Base-by-base conservation (phyloP, 371 early-diverging fungal genomes). In the Lichtheimia ornata region DNA sequence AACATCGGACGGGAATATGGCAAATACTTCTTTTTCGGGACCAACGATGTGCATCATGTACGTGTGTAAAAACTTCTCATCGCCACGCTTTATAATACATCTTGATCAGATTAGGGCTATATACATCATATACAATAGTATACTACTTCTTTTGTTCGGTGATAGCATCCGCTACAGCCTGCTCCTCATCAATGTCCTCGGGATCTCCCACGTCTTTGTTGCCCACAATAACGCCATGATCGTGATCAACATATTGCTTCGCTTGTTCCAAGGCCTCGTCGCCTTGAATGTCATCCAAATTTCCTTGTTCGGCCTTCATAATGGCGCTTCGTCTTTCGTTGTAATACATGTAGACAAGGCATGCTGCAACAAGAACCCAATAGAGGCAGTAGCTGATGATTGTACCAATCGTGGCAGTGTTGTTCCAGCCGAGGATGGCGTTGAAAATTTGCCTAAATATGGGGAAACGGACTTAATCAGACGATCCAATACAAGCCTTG, bases 311-410 rank as follows among this genome's bases (percentile, higher is more conserved):
- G 1, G 71, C 60, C 43, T 71, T 70, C 5, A 13, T 17, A 14
- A 67, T 53, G 15, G 65, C 69, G 2, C 53, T 40, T 17, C 69
- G 66, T 50, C 64, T 73, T 54, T 75, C 72, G 56, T 74, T 75
- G 72, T 74, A 65, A 50, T 78, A 69, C 60, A 84, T 49, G 57
- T 65, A 79, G 28, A 85, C 73, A 13, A 91, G 66, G 24, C 64
- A 55, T n/a, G 71, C 60, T 13, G 77, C 64, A 42, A 92, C 56
- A 5, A 66, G 68, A 5, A 84, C 45, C 94, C 94, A 94, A 72
- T 89, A 94, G 18, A 84, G 64, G 58, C 85, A 84, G 78, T 93
- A 94, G 2, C 81, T 83, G 47, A 78, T 70, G 45, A 93, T 78
- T 20, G 89, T 81, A 45, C 87, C 90, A 61, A 83, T 65, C 1